Evolutionary conservation across 805 yeast species (phyloP).

Genomic region (Blastobotrys mokoenaii): DNA sequence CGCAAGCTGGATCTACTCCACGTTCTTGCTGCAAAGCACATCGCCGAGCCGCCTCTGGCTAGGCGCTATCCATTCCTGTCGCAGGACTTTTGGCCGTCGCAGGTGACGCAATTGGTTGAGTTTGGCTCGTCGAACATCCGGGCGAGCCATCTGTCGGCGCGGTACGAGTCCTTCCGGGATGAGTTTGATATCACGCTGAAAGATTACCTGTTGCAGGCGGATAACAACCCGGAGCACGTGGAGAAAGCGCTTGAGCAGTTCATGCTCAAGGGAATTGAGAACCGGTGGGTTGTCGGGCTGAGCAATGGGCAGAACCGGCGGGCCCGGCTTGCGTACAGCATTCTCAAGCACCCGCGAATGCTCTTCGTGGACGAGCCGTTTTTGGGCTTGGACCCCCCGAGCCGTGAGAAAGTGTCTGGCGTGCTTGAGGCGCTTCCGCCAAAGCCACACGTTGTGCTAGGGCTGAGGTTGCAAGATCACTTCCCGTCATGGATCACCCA

Average conservation of each 20-base stretch:
- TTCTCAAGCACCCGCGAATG: constrained; percentile 56
- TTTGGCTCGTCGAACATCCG: constrained; percentile 38
- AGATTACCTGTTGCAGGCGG: constrained; percentile 45
- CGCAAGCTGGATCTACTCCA: constrained; percentile 47
- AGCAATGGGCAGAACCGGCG: constrained; percentile 93
- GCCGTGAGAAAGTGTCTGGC: constrained; percentile 50
- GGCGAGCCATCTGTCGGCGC: constrained; percentile 71
- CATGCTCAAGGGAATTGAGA: constrained; percentile 46
- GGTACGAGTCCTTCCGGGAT: constrained; percentile 84
- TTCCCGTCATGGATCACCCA: constrained; percentile 77
- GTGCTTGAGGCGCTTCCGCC: constrained; percentile 40
- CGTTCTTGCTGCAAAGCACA: constrained; percentile 46
- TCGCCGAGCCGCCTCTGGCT: constrained; percentile 44
- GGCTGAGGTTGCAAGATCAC: constrained; percentile 66
- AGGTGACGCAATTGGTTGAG: constrained; percentile 36
- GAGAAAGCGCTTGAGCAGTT: constrained; percentile 40
- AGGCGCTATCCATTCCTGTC: constrained; percentile 48
- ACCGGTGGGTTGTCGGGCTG: constrained; percentile 76
- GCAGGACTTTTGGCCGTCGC: constrained; percentile 37
- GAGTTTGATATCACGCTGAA: constrained; percentile 67
- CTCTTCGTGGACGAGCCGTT: constrained; percentile 86
- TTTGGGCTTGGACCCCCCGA: constrained; percentile 76
- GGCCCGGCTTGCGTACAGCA: constrained; percentile 72
- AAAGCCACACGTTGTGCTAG: constrained; percentile 54
- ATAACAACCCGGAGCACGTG: constrained; percentile 33